Evolutionary conservation across 2,329 filamentous ascomycete species (phyloP).

Genomic region (Mariannaea sp.): DNA sequence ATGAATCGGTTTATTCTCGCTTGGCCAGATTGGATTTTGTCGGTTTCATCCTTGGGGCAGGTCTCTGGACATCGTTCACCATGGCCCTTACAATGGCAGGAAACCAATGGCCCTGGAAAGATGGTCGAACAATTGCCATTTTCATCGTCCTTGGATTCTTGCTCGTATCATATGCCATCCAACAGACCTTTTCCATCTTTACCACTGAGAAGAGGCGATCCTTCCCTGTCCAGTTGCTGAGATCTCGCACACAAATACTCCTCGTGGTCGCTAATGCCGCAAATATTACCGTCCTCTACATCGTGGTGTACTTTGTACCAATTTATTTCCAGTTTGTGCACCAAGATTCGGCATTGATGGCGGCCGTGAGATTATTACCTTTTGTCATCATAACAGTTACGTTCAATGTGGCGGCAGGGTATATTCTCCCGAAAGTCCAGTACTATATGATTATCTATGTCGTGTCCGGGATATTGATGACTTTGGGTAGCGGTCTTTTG

Average conservation of each 20-base stretch:
- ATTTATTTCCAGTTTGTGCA: conserved; percentile 59
- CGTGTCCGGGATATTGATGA: not conserved
- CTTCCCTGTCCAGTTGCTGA: not conserved
- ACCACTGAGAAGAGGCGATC: not conserved
- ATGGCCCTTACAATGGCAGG: conserved; percentile 58
- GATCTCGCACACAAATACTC: not conserved
- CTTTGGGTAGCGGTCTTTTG: not conserved
- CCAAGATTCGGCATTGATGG: conserved; percentile 46
- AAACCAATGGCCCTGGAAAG: conserved; percentile 50
- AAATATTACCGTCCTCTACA: not conserved
- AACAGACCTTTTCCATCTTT: conserved; percentile 43
- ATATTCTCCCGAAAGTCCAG: not conserved
- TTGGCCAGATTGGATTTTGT: conserved; percentile 45
- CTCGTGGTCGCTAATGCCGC: not conserved
- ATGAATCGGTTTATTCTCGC: too few relatives aligned
- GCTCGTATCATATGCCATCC: conserved; percentile 46
- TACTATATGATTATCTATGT: not conserved
- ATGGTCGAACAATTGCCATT: conserved; percentile 49
- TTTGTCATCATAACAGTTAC: conserved; percentile 38
- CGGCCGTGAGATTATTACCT: conserved; percentile 49
- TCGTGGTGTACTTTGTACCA: conserved; percentile 45
- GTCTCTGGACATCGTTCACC: conserved; percentile 45
- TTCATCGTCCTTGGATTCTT: conserved; percentile 50
- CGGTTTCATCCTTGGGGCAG: conserved; percentile 49
- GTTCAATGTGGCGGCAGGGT: not conserved